Base-by-base conservation (phyloP, 345 rosid species). In the Citrus inodora region DNA sequence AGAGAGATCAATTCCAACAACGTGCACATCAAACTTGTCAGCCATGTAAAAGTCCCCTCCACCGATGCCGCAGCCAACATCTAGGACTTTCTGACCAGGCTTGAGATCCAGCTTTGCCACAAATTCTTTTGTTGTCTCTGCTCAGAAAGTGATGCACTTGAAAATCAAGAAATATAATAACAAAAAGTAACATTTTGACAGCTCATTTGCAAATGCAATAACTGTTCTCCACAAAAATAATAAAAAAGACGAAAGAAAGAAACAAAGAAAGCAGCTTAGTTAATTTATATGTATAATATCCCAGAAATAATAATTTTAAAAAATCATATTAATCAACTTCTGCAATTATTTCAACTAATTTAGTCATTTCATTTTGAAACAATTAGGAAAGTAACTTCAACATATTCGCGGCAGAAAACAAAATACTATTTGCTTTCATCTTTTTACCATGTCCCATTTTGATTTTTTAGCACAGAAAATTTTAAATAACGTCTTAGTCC, bases 1-100 rank as follows among this genome's bases (percentile, higher is more conserved):
- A 11, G 99, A 94, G 70, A 97, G 93, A 82, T 97, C 98, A 76
- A 94, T 94, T 81, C 98, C 99, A 28, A 93, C 85, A 85, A 97
- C 98, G 83, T 93, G 87, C 35, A 92, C 98, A 51, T 89, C 95
- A 72, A 89, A 97, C 61, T 87, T 86, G 85, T 94, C 90, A 68
- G 99, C 98, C 98, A 94, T 97, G 92, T 93, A 97, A 85, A 97
- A 97, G 87, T 93, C 97, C 32, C 99, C 98, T 85, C 99, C 99
- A 14, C 99, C 99, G 7, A 94, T 97, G 76, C 99, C 99, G 46
- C 99, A 94, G 71, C 99, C 99, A 82, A 94, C 98, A 82, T 97
- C 99, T 9, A 97, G 88, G 76, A 97, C 98, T 85, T 92, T 97
- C 86, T 94, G 98, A 53, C 98, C 95, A 11, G 97, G 94, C 80